Evolutionary conservation across 768 basidiomycete genomes (phyloP), one percentile per base, ranked within the genome.

Genomic region (Tylopilus sp.): DNA sequence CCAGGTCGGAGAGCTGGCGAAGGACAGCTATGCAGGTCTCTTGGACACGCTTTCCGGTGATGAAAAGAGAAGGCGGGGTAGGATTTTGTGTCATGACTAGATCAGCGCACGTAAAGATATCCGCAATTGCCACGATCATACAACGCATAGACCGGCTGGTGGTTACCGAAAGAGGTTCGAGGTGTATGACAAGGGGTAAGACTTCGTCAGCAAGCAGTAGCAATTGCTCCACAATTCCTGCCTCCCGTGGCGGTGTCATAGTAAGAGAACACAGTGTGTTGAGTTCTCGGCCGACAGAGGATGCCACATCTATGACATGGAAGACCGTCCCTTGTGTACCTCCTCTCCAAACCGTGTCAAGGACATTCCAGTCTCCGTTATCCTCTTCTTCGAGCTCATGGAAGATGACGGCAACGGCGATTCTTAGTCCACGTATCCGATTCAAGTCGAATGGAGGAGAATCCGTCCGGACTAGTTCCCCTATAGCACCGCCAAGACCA

Each of bases 331-430:
- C 84, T 53, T 83, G 81, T 6, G 72, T 71, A 3, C 78, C 72
- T 56, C 85, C 83, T 6, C 76, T 73, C 86, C 87, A 87, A 45
- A 84, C 77, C 2, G 76, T 72, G 48, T 83, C 72, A 13, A 87
- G 67, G 11, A 83, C 70, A 13, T 69, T 73, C 75, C 77, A 81
- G 52, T 84, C 83, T 8, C 80, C 84, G 34, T 73, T 68, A 19
- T 79, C 78, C n/a, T 74, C 72, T 17, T 74, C 69, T 12, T 68
- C 69, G 1, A 89, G 65, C 43, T 84, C 83, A 21, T 73, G 73
- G 28, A 74, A 65, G 9, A 90, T 64, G 14, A 88, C 71, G 0
- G 81, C 81, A 14, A 87, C 60, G 0, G 87, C 82, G 26, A 87
- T 82, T 2, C 87, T 80, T 14, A 91, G 66, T 8, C 78, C 80